Base-by-base conservation (phyloP, 768 basidiomycete genomes). In the Strobilomyces dryophilus region DNA sequence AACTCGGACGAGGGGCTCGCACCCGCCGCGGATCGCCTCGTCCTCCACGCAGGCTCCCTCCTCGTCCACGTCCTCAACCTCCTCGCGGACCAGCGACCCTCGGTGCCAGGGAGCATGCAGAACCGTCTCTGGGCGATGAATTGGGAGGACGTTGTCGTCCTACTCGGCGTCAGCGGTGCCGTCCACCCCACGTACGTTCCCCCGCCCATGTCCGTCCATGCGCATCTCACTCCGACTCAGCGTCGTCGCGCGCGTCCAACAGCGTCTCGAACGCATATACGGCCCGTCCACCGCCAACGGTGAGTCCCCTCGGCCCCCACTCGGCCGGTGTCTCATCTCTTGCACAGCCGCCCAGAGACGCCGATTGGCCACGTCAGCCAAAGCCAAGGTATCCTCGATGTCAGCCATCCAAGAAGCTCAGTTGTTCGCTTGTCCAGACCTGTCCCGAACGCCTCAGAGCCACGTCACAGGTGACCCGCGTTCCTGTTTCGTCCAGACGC, bases 141-240 rank as follows among this genome's bases (percentile, higher is more conserved):
- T 32, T 90, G 88, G 87, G 75, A 79, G 49, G 72, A 73, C 45
- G 78, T 89, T n/a, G 67, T 89, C 18, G 76, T 79, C 29, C 71
- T 80, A 5, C 70, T 82, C 11, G 74, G 73, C 39, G 70, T 76
- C 12, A 71, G 71, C 59, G 77, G 74, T 8, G 52, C 67, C 15
- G 54, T 76, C 27, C 56, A 68, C 45, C 48, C 57, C 35, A 50
- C 49, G 72, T 73, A 53, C 40, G 62, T 63, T 7, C 35, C 35
- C 4, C 15, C 35, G 15, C 14, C 35, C 6, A 4, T 15, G 14
- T 14, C 34, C 34, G 15, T 35, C 34, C 34, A 14, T 35, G 12
- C 34, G 14, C 3, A 1, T 17, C 15, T 55, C 47, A 59, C 43
- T 26, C 2, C 2, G 32, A 24, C 18, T 37, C 53, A 60, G 65